These are phyloP conservation scores for Phylloporus gajari DNA, from an alignment of 1,284 basidiomycete genomes.

Conservation along the genomic window DNA sequence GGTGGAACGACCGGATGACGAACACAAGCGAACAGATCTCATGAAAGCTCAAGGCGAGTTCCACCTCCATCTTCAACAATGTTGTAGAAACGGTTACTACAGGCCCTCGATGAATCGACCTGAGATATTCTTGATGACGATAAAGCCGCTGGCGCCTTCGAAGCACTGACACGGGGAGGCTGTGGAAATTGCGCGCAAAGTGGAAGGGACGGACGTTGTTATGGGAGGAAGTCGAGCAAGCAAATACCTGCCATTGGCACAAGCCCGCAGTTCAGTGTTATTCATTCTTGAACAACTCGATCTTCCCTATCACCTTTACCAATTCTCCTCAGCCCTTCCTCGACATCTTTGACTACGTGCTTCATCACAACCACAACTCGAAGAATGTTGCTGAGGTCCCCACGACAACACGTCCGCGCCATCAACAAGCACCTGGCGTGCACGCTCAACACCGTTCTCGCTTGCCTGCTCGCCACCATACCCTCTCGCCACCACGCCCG, in stretches of 20 bases:
- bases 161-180: slow-evolving; percentile 98
- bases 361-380: slow-evolving; percentile 92
- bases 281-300: slow-evolving; percentile 97
- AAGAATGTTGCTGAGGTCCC: slow-evolving; percentile 83
- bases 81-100: slow-evolving; percentile 91
- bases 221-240: slow-evolving; percentile 97
- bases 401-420: too few species aligned
- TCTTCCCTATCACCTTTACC: slow-evolving; percentile 97
- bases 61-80: slow-evolving; percentile 90
- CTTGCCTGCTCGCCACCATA: too few species aligned
- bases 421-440: too few species aligned
- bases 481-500: too few species aligned
- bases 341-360: slow-evolving; percentile 96
- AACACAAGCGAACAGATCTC: slow-evolving; percentile 94
- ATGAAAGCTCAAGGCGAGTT: slow-evolving; percentile 99
- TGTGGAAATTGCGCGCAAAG: slow-evolving; percentile 94
- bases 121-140: slow-evolving; percentile 99
- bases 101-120: slow-evolving; percentile 95
- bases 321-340: slow-evolving; percentile 98
- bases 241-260: slow-evolving; percentile 94
- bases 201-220: slow-evolving; percentile 96
- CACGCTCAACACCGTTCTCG: too few species aligned
- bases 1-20: slow-evolving; percentile 96
- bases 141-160: slow-evolving; percentile 97
- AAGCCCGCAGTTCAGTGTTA: slow-evolving; percentile 97